Base-by-base conservation (phyloP, 371 early-diverging fungal genomes). In the Conidiobolus incongruus region DNA sequence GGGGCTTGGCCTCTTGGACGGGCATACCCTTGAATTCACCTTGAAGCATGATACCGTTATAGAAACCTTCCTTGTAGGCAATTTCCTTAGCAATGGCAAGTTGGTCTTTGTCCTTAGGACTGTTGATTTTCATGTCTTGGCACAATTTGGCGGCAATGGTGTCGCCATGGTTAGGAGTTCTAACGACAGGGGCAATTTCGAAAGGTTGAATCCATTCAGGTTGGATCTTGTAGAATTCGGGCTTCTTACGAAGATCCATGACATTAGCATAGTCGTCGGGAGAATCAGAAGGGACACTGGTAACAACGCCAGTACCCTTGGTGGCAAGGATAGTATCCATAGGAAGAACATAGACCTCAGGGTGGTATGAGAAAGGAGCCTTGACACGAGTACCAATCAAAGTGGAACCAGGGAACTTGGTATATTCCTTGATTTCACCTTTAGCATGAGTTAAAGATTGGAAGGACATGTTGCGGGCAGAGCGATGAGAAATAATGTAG, bases 11-110 rank as follows among this genome's bases (percentile, higher is more conserved):
- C 44, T 92, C 93, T 51, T 80, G 81, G 13, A 92, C 98, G 33
- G 87, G 56, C 48, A 65, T 61, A 45, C 92, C 95, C 32, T 56
- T 57, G 61, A 63, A 77, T 12, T 74, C 72, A 29, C 95, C 95
- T 53, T 84, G 66, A 35, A 76, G 45, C 77, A 97, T 84, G 38
- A 59, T 63, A 46, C 98, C 98, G 49, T 68, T 68, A 62, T 97
- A 93, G 68, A 94, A 97, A 35, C 86, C 93, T 66, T 91, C 95
- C 74, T 93, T 94, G 71, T 97, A 97, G 4, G 82, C 88, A 26
- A 73, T 56, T 17, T 89, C 93, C 72, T 97, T 97, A 46, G 96
- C 96, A 50, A 75, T 66, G 4, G 81, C 87, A 43, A 96, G 68
- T 61, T 86, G 77, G 31, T 63, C 58, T 52, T 76, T 79, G 64